phyloP scores from a whole-genome alignment of 2,329 filamentous ascomycete species.

The Rhynchosporium agropyri region DNA sequence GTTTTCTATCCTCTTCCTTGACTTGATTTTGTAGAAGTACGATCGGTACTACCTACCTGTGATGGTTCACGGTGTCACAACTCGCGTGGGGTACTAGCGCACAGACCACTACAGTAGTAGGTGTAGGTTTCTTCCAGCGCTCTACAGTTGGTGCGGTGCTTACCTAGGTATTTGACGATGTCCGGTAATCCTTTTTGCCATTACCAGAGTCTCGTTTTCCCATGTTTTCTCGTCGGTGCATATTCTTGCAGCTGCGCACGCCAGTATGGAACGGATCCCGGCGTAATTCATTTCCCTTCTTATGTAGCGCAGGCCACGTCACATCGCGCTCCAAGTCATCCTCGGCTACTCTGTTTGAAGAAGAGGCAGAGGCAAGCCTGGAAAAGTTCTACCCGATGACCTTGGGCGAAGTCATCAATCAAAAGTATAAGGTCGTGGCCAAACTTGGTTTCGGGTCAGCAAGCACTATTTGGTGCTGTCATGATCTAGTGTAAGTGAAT shows the following conservation, averaged over 20 bases:
- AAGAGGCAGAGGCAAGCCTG: constrained; percentile 32
- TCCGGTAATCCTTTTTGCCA: too few species aligned
- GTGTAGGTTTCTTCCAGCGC: too few species aligned
- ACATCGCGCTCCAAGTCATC: constrained; percentile 30
- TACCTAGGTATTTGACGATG: too few species aligned
- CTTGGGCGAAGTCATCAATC: constrained; percentile 36
- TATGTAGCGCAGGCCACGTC: constrained; percentile 27
- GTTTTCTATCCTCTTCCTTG: too few species aligned
- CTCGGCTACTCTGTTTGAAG: constrained; percentile 32
- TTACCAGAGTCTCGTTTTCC: background rate
- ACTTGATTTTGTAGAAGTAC: too few species aligned
- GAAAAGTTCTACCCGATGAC: constrained; percentile 36
- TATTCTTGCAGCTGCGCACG: constrained; percentile 31
- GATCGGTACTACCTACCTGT: too few species aligned
- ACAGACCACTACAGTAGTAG: too few species aligned
- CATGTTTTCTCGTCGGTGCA: constrained; percentile 27
- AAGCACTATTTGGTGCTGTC: constrained; percentile 45
- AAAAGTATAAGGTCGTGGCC: constrained; percentile 45
- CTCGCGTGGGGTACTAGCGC: too few species aligned
- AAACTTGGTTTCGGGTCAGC: constrained; percentile 48
- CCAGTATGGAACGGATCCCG: constrained; percentile 31
- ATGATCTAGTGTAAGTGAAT: constrained; percentile 41
- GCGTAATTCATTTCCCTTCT: constrained; percentile 29
- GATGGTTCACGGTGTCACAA: too few species aligned
- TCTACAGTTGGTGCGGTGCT: too few species aligned